Evolutionary conservation across 2,329 filamentous ascomycete genomes (phyloP), one percentile per base, ranked within the genome.

Genomic region (Penicillium italicum): DNA sequence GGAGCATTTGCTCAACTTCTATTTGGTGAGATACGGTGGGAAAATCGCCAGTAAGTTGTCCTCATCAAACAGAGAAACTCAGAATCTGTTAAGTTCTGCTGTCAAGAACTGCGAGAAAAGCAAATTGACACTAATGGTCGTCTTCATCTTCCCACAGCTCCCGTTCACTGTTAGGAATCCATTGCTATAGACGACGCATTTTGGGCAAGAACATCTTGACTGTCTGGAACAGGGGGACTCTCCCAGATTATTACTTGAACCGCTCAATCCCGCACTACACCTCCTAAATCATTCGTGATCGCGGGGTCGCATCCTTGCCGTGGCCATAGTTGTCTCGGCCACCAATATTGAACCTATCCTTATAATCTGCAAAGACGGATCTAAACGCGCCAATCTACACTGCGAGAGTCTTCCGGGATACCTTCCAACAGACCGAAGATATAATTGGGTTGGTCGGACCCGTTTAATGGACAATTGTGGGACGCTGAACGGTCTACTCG

Each of bases 401-500:
- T 5, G 22, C 5, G 22, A 34, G 37, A 10, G 22, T 8, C 14
- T 30, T 2, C 14, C 18, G n/a, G 41, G 36, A 26, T 43, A 31
- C 20, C 28, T 26, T 44, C 12, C 42, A 33, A n/a, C 38, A 33
- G 10, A 20, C 30, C 26, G 22, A 41, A 48, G 46, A 47, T 41
- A 46, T 8, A 53, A 50, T 26, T 37, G 53, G 59, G 60, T 63
- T 68, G 60, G 55, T 47, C 51, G 60, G 59, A 55, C 56, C 56
- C 47, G 37, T 59, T 69, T 69, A 62, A 78, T 76, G 74, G 73
- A 73, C 67, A 71, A 70, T 72, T 76, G 75, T 78, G 76, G 77
- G 75, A 77, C 75, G 76, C 76, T 62, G 66, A 77, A 77, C 74
- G 75, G 75, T 78, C 75, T 74, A 66, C 77, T 79, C 76, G 65